These are phyloP conservation scores for Ophiostoma angusticollis DNA, from an alignment of 2,329 filamentous ascomycete genomes.

Conservation along the genomic window DNA sequence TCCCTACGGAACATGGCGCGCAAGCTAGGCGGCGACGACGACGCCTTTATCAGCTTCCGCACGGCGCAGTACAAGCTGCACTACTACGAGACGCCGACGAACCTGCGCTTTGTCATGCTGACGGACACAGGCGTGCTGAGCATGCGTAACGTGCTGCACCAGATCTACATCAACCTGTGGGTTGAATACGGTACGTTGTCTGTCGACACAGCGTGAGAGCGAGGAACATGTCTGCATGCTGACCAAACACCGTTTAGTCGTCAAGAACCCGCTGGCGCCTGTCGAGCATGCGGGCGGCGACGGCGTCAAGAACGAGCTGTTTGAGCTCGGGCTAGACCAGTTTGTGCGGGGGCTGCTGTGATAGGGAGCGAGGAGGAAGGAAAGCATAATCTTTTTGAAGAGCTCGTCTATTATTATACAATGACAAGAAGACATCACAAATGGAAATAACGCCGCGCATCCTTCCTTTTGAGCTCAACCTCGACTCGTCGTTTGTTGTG, in stretches of 20 bases:
- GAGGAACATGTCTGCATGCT: neutral
- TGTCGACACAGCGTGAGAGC: no score
- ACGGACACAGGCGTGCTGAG: constrained; percentile 82
- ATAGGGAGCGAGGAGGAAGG: constrained; percentile 13
- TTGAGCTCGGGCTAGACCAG: constrained; percentile 60
- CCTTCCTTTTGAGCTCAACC: no score
- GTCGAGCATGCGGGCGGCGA: constrained; percentile 56
- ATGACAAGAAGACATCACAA: no score
- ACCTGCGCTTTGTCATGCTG: constrained; percentile 91
- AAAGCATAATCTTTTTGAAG: no score
- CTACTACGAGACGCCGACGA: constrained; percentile 96
- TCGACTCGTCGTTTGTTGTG: no score
- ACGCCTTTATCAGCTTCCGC: constrained; percentile 87
- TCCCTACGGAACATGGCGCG: constrained; percentile 92
- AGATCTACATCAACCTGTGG: constrained; percentile 97
- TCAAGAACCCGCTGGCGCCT: constrained; percentile 57
- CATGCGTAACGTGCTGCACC: constrained; percentile 87
- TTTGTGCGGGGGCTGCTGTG: constrained; percentile 58
- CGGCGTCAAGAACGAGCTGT: constrained; percentile 59
- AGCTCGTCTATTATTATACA: no score
- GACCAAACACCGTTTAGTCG: constrained; percentile 40
- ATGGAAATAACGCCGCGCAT: no score
- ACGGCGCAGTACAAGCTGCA: constrained; percentile 96
- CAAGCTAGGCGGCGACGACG: constrained; percentile 86
- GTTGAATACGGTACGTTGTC: constrained; percentile 72